phyloP scores from a whole-genome alignment of 257 asterid species.

The Solanum etuberosum region DNA sequence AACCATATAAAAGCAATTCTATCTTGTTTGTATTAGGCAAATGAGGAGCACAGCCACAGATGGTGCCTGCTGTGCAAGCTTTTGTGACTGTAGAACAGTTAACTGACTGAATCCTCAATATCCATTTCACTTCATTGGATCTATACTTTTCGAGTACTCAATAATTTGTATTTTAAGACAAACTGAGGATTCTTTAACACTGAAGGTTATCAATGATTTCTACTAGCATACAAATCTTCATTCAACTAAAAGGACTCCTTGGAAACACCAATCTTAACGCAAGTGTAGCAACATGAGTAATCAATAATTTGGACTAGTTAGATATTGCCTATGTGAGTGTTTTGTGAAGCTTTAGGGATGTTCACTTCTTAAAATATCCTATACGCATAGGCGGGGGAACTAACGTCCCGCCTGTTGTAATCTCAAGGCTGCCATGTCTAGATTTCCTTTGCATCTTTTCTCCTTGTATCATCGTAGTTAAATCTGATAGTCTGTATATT shows the following conservation, averaged over 20 bases:
- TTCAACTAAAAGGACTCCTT: neutral
- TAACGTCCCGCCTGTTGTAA: neutral
- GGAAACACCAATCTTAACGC: neutral
- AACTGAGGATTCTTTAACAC: neutral
- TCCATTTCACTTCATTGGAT: neutral
- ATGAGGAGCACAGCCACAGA: neutral
- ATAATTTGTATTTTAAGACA: neutral
- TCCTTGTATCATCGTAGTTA: neutral
- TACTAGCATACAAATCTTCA: neutral
- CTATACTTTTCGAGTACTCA: neutral
- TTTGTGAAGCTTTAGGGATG: neutral
- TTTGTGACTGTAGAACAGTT: neutral
- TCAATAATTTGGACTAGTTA: neutral
- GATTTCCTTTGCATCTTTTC: neutral
- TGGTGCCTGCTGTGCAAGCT: neutral
- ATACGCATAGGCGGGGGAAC: neutral
- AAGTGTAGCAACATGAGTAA: neutral
- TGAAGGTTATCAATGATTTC: neutral
- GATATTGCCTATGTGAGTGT: neutral
- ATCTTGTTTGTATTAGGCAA: neutral
- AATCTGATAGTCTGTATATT: neutral
- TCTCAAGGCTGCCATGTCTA: neutral
- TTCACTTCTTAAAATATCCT: neutral
- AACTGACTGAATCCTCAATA: neutral
- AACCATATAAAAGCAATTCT: neutral